Evolutionary conservation across 2,329 filamentous ascomycete species (phyloP), one percentile per base, ranked within the genome.

Genomic region (Fusarium scirpi): DNA sequence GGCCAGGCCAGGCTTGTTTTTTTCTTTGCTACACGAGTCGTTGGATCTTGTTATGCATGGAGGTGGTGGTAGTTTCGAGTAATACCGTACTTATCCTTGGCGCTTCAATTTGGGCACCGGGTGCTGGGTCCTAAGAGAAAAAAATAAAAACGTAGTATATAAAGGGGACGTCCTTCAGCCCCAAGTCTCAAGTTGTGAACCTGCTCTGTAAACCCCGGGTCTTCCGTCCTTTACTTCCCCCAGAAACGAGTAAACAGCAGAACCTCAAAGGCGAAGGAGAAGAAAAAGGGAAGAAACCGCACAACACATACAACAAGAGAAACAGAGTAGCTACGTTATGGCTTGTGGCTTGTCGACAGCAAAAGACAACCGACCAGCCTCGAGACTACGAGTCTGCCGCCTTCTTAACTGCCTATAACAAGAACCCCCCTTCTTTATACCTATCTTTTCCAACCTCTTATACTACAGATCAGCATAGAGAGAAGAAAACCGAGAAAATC

Each of bases 361-460:
- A 71, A 72, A 59, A 71, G 62, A 75, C 63, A 69, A 61, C 71
- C 73, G 70, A 65, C 65, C 71, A 69, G 63, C 66, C 62, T 73
- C 67, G 65, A 71, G 69, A 73, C 69, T 75, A 64, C 68, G 68
- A 70, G 69, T 74, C 67, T 74, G 73, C 73, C 73, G 73, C 46
- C 65, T 74, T 53, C 70, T 75, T 55, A 75, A 75, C 70, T 74
- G 71, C 58, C 69, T 70, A 59, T 75, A 67, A 72, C 45, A 68
- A 59, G 55, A 70, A 60, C 58, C 67, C 67, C 63, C 58, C 15
- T 45, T 34, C 16, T 51, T 38, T 38, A 38, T 38, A 38, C 34
- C 34, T 20, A 12, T 34, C 25, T 27, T 24, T 40, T 18, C 7
- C 7, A 18, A 41, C n/a, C 25, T n/a, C 20, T 38, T 9, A 25